phyloP scores from a whole-genome alignment of 768 basidiomycete genomes.

The Candolleomyces eurysporus region DNA sequence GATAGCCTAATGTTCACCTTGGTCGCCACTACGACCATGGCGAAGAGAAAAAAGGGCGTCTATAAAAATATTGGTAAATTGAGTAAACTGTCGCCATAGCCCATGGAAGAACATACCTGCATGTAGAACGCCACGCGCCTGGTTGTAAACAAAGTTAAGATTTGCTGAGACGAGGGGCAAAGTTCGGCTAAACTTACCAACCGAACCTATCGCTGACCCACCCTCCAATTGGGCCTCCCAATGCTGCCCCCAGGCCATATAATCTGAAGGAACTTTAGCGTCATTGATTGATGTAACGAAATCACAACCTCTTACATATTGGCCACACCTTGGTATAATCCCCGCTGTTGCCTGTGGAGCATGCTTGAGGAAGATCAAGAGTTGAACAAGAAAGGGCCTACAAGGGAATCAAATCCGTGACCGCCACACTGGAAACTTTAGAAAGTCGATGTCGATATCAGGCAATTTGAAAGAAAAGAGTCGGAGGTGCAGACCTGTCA shows the following conservation, averaged over 20 bases:
- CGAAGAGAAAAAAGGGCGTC: constrained; percentile 75
- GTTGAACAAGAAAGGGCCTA: constrained; percentile 35
- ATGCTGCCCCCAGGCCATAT: constrained; percentile 79
- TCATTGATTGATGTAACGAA: background rate
- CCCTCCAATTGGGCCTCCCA: constrained; percentile 80
- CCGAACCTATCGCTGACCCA: constrained; percentile 85
- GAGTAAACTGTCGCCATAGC: background rate
- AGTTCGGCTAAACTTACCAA: constrained; percentile 53
- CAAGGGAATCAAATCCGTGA: constrained; percentile 89
- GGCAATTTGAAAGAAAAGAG: constrained; percentile 3
- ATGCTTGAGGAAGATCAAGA: constrained; percentile 3
- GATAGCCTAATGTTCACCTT: constrained; percentile 81
- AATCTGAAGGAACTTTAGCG: constrained; percentile 42
- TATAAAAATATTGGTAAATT: constrained; percentile 29
- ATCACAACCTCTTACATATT: constrained; percentile 60
- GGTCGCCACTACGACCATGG: constrained; percentile 64
- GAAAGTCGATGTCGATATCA: constrained; percentile 20
- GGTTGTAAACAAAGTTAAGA: constrained; percentile 17
- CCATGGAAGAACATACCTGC: constrained; percentile 52
- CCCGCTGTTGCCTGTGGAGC: constrained; percentile 68
- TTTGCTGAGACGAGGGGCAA: constrained; percentile 7
- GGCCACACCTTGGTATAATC: constrained; percentile 88
- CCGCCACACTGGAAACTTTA: constrained; percentile 77
- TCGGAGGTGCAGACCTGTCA: constrained; percentile 10
- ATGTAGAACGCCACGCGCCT: constrained; percentile 87